Base-by-base conservation (phyloP, 2,329 filamentous ascomycete genomes). In the Aureobasidium mangrovei region DNA sequence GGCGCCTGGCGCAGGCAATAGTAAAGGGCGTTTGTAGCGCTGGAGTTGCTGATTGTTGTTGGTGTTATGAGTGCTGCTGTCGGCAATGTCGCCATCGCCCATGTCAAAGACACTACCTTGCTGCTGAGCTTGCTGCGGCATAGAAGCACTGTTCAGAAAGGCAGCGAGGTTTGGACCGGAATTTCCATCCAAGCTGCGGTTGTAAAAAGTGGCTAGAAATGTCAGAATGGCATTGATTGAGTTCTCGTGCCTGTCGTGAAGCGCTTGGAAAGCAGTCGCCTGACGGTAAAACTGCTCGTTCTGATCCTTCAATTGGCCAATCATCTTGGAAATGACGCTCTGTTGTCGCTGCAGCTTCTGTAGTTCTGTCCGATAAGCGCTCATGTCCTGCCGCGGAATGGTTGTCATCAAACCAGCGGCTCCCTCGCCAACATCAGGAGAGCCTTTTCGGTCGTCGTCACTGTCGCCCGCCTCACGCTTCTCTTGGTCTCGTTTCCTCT, bases 221-320 rank as follows among this genome's bases (percentile, higher is more conserved):
- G 91, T 95, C 40, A 98, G 78, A 58, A 98, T 97, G n/a, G 91
- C 91, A 65, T 96, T 97, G 70, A 98, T 97, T 0, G 91, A 96
- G 67, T 91, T 95, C 67, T 98, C 93, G 65, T 98, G 93, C n/a
- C 93, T 84, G 62, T 91, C 90, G 65, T 97, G 91, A 66, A 95
- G 83, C 56, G 82, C 86, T 69, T 97, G 91, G 67, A 96, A 96
- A 56, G 87, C 84, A 42, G 87, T 79, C 0, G 91, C 91, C 69
- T 96, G 90, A 54, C 87, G 85, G 64, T 91, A 94, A 31, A 96
- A 79, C 58, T 91, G 84, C 58, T 89, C 84, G 65, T 97, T 93
- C 63, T 96, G 91, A 57, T 86, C 81, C 54, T 89, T 85, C 56
- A 97, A 74, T 54, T 86, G 83, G 52, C 78, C 80, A 61, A 98